Percentiles rank a stretch among this genome's conserved stretches.
phyloP scores from a whole-genome alignment of 768 basidiomycete genomes.

The Xerocomellus chrysenteron region DNA sequence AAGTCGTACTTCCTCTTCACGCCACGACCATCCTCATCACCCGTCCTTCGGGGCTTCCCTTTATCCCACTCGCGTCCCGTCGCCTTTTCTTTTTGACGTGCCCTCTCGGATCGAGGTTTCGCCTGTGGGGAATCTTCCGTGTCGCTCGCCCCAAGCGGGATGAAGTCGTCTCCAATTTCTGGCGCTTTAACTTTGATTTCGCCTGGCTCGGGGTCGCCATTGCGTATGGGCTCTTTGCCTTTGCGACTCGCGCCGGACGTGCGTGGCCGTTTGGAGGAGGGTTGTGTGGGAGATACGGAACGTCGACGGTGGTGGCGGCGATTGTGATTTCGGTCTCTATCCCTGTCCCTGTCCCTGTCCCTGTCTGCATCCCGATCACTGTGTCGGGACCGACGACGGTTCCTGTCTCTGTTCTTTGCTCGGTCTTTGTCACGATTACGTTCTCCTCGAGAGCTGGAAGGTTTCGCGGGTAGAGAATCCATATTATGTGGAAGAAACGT shows the following conservation, averaged over 20 bases:
- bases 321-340: neutral
- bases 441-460: slow-evolving; percentile 13
- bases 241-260: slow-evolving; percentile 14
- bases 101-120: slow-evolving; percentile 16
- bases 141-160: slow-evolving; percentile 27
- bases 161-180: slow-evolving; percentile 32
- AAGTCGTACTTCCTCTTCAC: slow-evolving; percentile 50
- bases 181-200: slow-evolving; percentile 9
- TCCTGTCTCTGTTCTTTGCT: slow-evolving; percentile 3
- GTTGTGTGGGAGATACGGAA: slow-evolving; percentile 14
- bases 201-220: slow-evolving; percentile 8
- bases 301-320: slow-evolving; percentile 8
- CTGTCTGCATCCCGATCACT: slow-evolving; percentile 8
- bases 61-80: slow-evolving; percentile 42
- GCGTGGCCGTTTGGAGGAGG: slow-evolving; percentile 20
- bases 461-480: slow-evolving; percentile 21
- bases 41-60: slow-evolving; percentile 30
- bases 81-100: slow-evolving; percentile 19
- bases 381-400: slow-evolving; percentile 7
- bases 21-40: slow-evolving; percentile 23
- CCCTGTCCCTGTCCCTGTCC: neutral
- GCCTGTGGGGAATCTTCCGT: slow-evolving; percentile 7
- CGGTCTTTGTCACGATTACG: slow-evolving; percentile 18
- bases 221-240: slow-evolving; percentile 12
- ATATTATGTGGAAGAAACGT: neutral